Evolutionary conservation across 371 early-diverging fungal species (phyloP), one percentile per base, ranked within the genome.

Genomic region (Apophysomyces variabilis): DNA sequence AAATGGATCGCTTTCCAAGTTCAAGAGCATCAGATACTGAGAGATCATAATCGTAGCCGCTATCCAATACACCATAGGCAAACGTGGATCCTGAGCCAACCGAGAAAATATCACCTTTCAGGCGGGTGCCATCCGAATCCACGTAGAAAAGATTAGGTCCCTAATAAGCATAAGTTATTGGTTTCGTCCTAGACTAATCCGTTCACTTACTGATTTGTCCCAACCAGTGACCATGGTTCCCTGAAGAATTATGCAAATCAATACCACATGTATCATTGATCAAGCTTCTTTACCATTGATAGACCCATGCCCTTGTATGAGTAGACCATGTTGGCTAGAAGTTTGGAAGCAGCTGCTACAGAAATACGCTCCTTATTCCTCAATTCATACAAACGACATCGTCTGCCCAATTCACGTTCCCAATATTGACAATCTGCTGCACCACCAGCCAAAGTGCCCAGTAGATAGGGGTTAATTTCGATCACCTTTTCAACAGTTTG

Each of bases 381-480:
- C 61, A 99, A 87, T 84, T 99, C 99, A 75, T 98, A 96, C 65
- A 96, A 79, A 78, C 96, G 79, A 86, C 98, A 99, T 66, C 97
- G 90, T 71, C 96, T 87, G 14, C 99, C 99, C 69, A 99, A 91
- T 71, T 97, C 95, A 62, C 99, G 93, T 77, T 99, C 99, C 99
- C 99, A 99, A 83, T 92, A 99, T 60, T 91, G 92, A 86, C 99
- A 99, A 79, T 99, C 99, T n/a, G 99, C 99, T 35, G 99, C 99
- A 83, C 99, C 99, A 67, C 99, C 99, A 44, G 99, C 99, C 99
- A 99, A 98, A 26, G 99, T 99, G 54, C 99, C 99, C 66, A 99
- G 87, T 58, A 99, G 85, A 79, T 97, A 97, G 46, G 97, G 97
- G 80, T 99, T 99, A 74, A 99, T 98, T 80, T 99, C 99, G 75